Conservation (phyloP, 2,329 filamentous ascomycete genomes). For the Trichophyton mentagrophytes region DNA sequence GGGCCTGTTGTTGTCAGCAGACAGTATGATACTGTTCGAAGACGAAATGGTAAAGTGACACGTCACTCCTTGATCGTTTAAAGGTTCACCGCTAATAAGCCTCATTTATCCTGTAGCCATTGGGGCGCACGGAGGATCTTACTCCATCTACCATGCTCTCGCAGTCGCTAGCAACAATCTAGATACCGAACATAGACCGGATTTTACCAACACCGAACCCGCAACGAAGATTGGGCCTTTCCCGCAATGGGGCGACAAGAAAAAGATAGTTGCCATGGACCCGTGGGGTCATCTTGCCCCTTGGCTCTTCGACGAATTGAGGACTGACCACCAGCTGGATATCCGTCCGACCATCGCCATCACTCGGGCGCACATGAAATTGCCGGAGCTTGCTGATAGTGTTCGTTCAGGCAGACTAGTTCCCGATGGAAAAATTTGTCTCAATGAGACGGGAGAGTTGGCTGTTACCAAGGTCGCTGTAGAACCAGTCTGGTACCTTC, state of each 20-base stretch:
- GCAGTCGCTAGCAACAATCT: conserved; percentile 87
- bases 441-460: conserved; percentile 75
- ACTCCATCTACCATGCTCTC: conserved; percentile 89
- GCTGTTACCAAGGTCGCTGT: conserved; percentile 94
- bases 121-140: conserved; percentile 73
- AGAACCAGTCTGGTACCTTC: conserved; percentile 83
- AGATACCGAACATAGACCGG: conserved; percentile 63
- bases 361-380: conserved; percentile 86
- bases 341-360: conserved; percentile 84
- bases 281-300: conserved; percentile 79
- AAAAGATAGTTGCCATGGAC: conserved; percentile 97
- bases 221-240: conserved; percentile 83
- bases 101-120: conserved; percentile 37
- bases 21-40: conserved; percentile 59
- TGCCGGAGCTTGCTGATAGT: conserved; percentile 87
- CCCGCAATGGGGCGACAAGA: conserved; percentile 73
- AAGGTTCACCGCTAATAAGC: not conserved
- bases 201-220: conserved; percentile 78
- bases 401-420: conserved; percentile 64
- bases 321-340: conserved; percentile 64
- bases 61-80: not conserved
- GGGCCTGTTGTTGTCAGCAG: conserved; percentile 83
- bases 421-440: conserved; percentile 75
- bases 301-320: conserved; percentile 68
- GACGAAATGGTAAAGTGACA: conserved; percentile 56